Evolutionary conservation across 2,329 filamentous ascomycete species (phyloP).

Genomic region (Thielaviopsis euricoi): DNA sequence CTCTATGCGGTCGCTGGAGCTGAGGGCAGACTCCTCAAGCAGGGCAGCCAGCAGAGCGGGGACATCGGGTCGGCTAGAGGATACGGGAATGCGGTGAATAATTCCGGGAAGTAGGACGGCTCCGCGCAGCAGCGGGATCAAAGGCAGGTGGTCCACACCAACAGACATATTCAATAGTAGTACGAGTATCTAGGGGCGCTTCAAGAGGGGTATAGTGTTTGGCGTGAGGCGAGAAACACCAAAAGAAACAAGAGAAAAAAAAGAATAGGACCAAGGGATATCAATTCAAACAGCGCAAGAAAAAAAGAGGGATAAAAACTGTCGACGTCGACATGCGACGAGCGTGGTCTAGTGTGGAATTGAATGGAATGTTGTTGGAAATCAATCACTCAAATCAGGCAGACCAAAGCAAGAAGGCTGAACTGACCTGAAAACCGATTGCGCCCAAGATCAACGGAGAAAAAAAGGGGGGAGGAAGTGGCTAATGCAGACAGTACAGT

Average conservation of each 20-base stretch:
- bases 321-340: too few species aligned
- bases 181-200: slow-evolving; percentile 12
- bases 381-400: too few species aligned
- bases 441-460: too few species aligned
- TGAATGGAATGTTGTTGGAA: too few species aligned
- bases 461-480: background rate
- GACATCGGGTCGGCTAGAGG: slow-evolving; percentile 66
- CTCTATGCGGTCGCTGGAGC: slow-evolving; percentile 45
- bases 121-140: slow-evolving; percentile 69
- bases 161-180: slow-evolving; percentile 3
- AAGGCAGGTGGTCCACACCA: slow-evolving; percentile 33
- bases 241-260: background rate
- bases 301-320: too few species aligned
- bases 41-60: slow-evolving; percentile 73
- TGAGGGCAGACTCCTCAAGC: slow-evolving; percentile 58
- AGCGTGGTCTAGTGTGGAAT: too few species aligned
- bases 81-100: slow-evolving; percentile 68
- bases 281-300: too few species aligned
- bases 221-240: background rate
- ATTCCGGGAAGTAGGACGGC: slow-evolving; percentile 74
- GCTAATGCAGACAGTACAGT: background rate
- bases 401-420: too few species aligned
- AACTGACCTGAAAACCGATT: too few species aligned
- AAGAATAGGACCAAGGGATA: too few species aligned
- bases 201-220: slow-evolving; percentile 18